Evolutionary conservation across 2,329 filamentous ascomycete species (phyloP), one percentile per base, ranked within the genome.

Genomic region (Torrubiellomyces zombiae): DNA sequence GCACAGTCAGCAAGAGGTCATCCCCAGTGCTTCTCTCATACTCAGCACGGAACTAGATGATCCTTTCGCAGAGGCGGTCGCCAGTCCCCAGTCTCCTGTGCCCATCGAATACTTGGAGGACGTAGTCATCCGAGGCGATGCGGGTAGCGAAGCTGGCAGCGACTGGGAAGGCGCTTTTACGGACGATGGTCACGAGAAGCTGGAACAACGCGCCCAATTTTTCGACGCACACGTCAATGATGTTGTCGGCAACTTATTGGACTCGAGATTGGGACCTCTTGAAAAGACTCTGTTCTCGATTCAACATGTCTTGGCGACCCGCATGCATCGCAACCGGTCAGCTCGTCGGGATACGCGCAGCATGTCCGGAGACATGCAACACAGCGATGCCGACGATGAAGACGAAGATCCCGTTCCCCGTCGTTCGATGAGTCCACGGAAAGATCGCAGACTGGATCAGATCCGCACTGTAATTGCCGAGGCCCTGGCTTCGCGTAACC

Each of bases 321-420:
- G 76, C 37, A 60, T 67, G 15, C 57, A 58, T 16, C 59, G 59
- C 27, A 58, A 61, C 9, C 55, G 59, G 14, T 67, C 70, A 8
- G 67, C 60, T 28, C 59, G 66, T 16, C 63, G 63, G 20, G 63
- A 66, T 14, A 60, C 67, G 35, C 68, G 72, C 37, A 81, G 74
- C 45, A 50, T 69, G 20, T 85, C 78, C 23, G 68, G 60, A n/a
- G 77, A 82, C 16, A 43, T 64, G 4, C 61, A 68, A 23, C 73
- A 91, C 30, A 94, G 86, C 44, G 89, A 95, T 51, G 86, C 89
- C 8, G 86, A 95, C 45, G 85, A 93, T 33, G 83, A 93, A 43
- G 85, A 91, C 36, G 83, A 93, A 13, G 79, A 75, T 28, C 64
- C 70, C 28, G 32, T 54, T 30, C 53, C 61, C 33, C 62, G 70